Conservation (phyloP, 495 filamentous ascomycete genomes). For the Aspergillus sparsus region DNA sequence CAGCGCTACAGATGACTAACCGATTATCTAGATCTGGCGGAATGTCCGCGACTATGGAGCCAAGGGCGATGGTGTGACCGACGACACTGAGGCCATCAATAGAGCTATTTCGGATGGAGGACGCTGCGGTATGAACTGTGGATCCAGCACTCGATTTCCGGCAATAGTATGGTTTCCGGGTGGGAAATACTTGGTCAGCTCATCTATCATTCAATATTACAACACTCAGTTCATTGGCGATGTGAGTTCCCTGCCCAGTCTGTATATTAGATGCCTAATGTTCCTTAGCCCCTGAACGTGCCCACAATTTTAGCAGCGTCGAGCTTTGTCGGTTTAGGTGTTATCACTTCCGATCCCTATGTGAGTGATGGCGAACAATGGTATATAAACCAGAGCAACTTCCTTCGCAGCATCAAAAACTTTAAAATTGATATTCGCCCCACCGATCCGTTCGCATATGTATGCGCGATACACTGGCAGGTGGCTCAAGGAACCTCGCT, state of each 20-base stretch:
- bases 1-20: too few species aligned
- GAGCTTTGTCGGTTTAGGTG: slow-evolving; percentile 57
- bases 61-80: slow-evolving; percentile 51
- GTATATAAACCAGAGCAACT: slow-evolving; percentile 48
- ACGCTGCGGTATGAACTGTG: slow-evolving; percentile 53
- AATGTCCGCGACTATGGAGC: too few species aligned
- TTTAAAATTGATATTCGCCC: slow-evolving; percentile 38
- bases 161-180: slow-evolving; percentile 59
- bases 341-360: slow-evolving; percentile 69
- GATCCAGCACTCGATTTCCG: slow-evolving; percentile 49
- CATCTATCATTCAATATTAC: slow-evolving; percentile 64
- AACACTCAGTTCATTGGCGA: slow-evolving; percentile 66
- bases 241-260: slow-evolving; percentile 10
- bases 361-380: slow-evolving; percentile 67
- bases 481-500: slow-evolving; percentile 44
- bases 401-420: slow-evolving; percentile 38
- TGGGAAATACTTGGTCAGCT: slow-evolving; percentile 63
- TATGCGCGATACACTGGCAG: slow-evolving; percentile 43
- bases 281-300: too few species aligned
- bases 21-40: too few species aligned
- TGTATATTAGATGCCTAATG: too few species aligned
- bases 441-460: slow-evolving; percentile 23
- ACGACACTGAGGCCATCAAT: slow-evolving; percentile 59
- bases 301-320: slow-evolving; percentile 60
- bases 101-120: slow-evolving; percentile 45